Base-by-base conservation (phyloP, 306 rosid genomes). In the Pterocarpus santalinus region DNA sequence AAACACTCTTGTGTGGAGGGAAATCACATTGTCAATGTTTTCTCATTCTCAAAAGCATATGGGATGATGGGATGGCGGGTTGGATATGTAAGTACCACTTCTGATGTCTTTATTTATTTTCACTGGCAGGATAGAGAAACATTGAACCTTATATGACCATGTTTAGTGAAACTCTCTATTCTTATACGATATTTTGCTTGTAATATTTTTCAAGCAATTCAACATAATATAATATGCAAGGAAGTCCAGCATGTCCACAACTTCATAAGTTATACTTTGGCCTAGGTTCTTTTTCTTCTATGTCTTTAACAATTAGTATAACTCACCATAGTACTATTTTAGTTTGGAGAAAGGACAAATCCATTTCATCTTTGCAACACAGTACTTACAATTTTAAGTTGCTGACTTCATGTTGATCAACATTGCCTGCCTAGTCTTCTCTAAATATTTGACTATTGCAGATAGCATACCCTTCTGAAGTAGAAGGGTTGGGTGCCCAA, bases 41-140 rank as follows among this genome's bases (percentile, higher is more conserved):
- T 95, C 82, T 95, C 99, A 61, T 95, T 95, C 85, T 95, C 99
- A 0, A 95, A 95, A 86, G 96, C 99, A 15, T 92, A 93, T 71
- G 99, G 99, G 78, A 95, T 95, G 99, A 95, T 95, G 99, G 99
- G 99, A 71, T 96, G 99, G 99, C 92, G 99, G n/a, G 89, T 96
- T 51, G 99, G 99, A 85, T 96, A 96, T 69, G 99, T 96, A 88
- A 93, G 97, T 74, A 17, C 22, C 22, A 1, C 57, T 51, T 51
- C 16, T 71, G 13, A 69, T 73, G 8, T n/a, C 73, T 22, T 36
- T 49, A 22, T 22, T 22, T 22, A 22, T 22, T 22, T 22, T 22
- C 28, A 22, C 28, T 22, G 28, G 28, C 28, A 22, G 28, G 28
- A 22, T 22, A 22, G 28, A 22, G 28, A 22, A 22, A 22, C 28